A percentile compares a stretch with the other conserved stretches of the same genome.
These are phyloP conservation scores for Crataegus laevigata DNA, from an alignment of 306 rosid genomes.

Conservation along the genomic window DNA sequence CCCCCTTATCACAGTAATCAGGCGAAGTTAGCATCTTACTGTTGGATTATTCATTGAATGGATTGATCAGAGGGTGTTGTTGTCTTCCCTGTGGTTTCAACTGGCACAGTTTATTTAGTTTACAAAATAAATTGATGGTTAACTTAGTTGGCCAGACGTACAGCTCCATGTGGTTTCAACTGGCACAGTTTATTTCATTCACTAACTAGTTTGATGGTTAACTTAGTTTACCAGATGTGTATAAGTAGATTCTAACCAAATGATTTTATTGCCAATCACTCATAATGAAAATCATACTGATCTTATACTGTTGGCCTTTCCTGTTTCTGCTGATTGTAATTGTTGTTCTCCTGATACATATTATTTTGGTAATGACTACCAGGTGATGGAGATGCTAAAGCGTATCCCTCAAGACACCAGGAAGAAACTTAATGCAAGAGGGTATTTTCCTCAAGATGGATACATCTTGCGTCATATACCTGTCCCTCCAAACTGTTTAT, in stretches of 20 bases:
- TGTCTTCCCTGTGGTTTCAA: neutral
- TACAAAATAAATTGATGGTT: neutral
- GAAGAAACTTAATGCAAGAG: conserved; percentile 63
- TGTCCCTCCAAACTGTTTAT: conserved; percentile 90
- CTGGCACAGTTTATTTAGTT: neutral
- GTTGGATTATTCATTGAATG: neutral
- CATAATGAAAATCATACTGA: neutral
- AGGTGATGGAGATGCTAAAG: conserved; percentile 73
- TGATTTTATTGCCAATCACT: neutral
- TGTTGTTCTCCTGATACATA: conserved; percentile 5
- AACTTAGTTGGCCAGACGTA: neutral
- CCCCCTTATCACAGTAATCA: neutral
- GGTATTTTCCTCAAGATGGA: conserved; percentile 89
- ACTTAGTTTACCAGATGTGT: neutral
- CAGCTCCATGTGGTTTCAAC: conserved; percentile 11
- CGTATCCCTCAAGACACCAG: conserved; percentile 56
- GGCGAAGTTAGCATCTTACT: neutral
- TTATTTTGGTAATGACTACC: conserved; percentile 15
- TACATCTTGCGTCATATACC: conserved; percentile 65
- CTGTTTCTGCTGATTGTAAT: neutral
- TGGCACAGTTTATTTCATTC: neutral
- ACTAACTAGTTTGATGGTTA: neutral
- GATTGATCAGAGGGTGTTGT: neutral
- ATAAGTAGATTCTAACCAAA: neutral
- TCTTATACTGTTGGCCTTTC: neutral